Evolutionary conservation across 2,329 filamentous ascomycete species (phyloP).

Genomic region (Geosmithia flava): DNA sequence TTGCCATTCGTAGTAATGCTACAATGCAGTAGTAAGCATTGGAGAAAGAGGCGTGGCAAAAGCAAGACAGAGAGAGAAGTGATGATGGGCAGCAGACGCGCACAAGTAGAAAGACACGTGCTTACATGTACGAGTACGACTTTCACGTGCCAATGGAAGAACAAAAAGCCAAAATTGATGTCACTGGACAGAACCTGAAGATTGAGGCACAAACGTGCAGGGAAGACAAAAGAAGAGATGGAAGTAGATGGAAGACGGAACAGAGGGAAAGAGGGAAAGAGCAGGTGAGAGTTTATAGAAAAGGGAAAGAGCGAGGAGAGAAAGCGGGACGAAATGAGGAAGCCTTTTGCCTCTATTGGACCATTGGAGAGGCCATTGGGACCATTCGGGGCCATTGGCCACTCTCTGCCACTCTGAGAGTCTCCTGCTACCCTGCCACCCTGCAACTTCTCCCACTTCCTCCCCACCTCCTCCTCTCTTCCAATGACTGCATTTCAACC

Average conservation of each 20-base stretch:
- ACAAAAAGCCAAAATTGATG: not conserved
- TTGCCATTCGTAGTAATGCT: not conserved
- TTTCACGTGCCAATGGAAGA: not conserved
- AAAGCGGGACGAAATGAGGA: too few relatives aligned
- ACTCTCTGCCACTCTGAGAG: too few relatives aligned
- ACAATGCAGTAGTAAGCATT: not conserved
- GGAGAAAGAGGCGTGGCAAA: not conserved
- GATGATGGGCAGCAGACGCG: not conserved
- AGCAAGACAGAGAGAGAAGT: not conserved
- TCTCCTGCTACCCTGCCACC: not conserved
- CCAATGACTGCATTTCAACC: not conserved
- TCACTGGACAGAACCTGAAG: not conserved
- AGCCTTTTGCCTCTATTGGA: too few relatives aligned
- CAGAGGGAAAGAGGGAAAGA: not conserved
- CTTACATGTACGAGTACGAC: not conserved
- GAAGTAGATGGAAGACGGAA: not conserved
- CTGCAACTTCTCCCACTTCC: too few relatives aligned
- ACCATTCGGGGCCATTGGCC: not conserved
- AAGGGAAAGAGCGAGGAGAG: not conserved
- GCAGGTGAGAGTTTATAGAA: not conserved
- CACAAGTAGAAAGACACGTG: not conserved
- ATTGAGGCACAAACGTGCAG: not conserved
- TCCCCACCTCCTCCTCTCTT: not conserved
- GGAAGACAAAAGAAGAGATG: not conserved
- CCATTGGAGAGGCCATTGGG: too few relatives aligned